Evolutionary conservation across 2,329 filamentous ascomycete genomes (phyloP).

Genomic region (Nemania serpens): DNA sequence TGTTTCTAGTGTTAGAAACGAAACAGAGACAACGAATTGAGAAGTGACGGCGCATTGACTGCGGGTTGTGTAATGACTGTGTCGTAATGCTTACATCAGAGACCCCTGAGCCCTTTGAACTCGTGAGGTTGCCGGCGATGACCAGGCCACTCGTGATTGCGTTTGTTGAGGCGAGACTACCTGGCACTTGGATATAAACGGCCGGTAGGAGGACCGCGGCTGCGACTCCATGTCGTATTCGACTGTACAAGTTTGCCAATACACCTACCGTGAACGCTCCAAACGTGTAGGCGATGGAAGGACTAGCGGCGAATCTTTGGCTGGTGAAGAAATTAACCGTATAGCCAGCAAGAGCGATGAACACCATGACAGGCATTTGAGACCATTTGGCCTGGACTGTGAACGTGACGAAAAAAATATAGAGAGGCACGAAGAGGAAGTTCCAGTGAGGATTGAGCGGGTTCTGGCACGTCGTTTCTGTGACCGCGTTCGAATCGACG

Average conservation of each 20-base stretch:
- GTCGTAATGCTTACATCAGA: conserved; percentile 29
- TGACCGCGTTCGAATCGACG: conserved; percentile 51
- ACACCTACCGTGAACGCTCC: conserved; percentile 78
- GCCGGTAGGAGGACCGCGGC: conserved; percentile 85
- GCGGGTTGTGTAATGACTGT: neutral
- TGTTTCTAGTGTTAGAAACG: too few species aligned
- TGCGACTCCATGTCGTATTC: conserved; percentile 70
- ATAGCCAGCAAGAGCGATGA: conserved; percentile 75
- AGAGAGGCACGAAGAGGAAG: conserved; percentile 70
- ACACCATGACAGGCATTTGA: conserved; percentile 75
- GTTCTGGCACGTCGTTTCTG: conserved; percentile 49
- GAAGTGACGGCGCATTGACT: too few species aligned
- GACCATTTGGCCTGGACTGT: conserved; percentile 84
- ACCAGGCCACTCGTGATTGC: conserved; percentile 63
- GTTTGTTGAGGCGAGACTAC: conserved; percentile 63
- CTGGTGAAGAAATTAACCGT: conserved; percentile 75
- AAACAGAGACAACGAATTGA: too few species aligned
- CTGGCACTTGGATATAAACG: conserved; percentile 75
- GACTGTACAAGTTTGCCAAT: conserved; percentile 74
- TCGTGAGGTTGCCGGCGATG: conserved; percentile 58
- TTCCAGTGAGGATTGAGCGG: conserved; percentile 54
- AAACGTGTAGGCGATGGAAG: conserved; percentile 77
- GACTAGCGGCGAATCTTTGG: conserved; percentile 68
- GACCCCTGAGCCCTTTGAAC: conserved; percentile 45
- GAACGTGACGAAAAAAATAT: conserved; percentile 71